Percentiles rank a stretch among this genome's conserved stretches.
These are phyloP conservation scores for Podospora anserina DNA, from an alignment of 495 filamentous ascomycete genomes.

Conservation along the genomic window DNA sequence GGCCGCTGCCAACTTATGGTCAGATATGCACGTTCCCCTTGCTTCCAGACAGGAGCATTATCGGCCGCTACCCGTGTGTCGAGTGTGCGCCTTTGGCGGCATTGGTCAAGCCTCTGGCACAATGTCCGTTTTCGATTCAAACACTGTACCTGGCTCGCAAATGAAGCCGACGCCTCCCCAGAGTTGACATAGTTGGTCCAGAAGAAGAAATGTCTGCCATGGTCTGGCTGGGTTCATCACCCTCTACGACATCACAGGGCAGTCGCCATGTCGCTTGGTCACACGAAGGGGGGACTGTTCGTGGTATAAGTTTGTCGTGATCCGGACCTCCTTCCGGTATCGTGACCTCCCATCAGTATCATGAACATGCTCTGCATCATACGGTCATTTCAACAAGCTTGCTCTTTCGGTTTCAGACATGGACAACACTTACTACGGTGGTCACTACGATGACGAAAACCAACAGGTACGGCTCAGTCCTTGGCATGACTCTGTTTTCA, in stretches of 20 bases:
- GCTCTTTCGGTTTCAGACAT: not conserved
- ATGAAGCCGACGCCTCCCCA: not conserved
- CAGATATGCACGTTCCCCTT: slow-evolving; percentile 8
- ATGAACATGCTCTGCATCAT: not conserved
- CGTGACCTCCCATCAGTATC: not conserved
- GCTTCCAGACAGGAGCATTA: not conserved
- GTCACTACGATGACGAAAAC: not conserved
- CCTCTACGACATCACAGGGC: not conserved
- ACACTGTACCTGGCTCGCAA: not conserved
- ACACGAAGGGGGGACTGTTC: not conserved
- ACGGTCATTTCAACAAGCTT: not conserved
- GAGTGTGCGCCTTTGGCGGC: not conserved
- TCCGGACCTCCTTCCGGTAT: not conserved
- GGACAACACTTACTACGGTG: not conserved
- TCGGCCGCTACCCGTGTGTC: slow-evolving; percentile 5
- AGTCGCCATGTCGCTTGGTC: not conserved
- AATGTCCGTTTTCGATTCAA: not conserved
- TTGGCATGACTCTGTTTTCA: not conserved
- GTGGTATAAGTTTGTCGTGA: not conserved
- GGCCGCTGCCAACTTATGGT: slow-evolving; percentile 3
- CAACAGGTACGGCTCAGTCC: not conserved
- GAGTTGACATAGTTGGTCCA: not conserved
- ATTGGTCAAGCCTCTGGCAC: not conserved
- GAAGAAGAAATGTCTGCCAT: not conserved
- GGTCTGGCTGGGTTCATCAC: not conserved